Evolutionary conservation across 164 flowering plant genomes (phyloP).

Genomic region (Pachysandra terminalis): DNA sequence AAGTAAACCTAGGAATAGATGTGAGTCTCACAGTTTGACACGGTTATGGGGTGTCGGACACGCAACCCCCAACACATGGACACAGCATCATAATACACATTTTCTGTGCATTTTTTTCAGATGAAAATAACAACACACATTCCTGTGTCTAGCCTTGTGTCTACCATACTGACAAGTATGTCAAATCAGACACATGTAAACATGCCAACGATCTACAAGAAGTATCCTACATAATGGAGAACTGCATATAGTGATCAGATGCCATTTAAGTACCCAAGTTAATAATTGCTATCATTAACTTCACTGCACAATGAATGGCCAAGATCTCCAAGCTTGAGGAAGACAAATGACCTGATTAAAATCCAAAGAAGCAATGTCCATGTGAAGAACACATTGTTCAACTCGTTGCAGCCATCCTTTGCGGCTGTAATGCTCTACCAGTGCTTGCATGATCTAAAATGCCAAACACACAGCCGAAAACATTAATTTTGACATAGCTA

Average conservation of each 20-base stretch:
- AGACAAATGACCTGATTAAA: constrained; percentile 74
- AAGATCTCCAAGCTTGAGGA: background rate
- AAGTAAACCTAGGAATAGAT: background rate
- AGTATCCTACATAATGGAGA: background rate
- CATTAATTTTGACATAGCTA: background rate
- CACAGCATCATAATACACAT: no score
- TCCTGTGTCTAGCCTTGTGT: no score
- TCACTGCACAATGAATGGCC: background rate
- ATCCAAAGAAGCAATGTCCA: constrained; percentile 97
- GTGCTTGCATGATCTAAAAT: constrained; percentile 92
- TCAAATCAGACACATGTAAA: no score
- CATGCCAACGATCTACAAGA: no score
- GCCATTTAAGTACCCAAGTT: background rate
- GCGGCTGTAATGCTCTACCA: constrained; percentile 92
- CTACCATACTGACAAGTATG: no score
- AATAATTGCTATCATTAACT: constrained; percentile 6
- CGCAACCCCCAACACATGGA: no score
- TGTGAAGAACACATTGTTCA: constrained; percentile 98
- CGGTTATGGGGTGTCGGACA: no score
- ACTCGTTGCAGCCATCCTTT: constrained; percentile 98
- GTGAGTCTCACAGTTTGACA: no score
- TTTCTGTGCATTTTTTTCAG: no score
- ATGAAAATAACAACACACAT: no score
- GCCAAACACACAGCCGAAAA: background rate
- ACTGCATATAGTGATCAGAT: background rate